Evolutionary conservation across 805 yeast species (phyloP).

Genomic region (Tetrapisispora namnaoensis): DNA sequence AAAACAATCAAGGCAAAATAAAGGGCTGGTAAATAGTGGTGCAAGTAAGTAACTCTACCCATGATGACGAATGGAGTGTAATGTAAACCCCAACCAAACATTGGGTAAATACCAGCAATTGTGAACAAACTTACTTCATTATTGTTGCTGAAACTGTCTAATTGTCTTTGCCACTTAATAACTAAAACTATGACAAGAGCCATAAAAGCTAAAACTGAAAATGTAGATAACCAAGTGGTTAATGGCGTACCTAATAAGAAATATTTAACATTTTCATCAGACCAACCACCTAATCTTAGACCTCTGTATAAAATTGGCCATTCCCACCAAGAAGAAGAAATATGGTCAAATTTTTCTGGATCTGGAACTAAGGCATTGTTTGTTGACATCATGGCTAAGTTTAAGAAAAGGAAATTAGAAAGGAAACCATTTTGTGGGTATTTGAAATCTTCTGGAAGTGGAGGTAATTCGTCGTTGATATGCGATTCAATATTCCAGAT

Average conservation of each 20-base stretch:
- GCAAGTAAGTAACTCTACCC: conserved; percentile 96
- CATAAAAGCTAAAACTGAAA: conserved; percentile 49
- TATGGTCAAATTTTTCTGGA: conserved; percentile 57
- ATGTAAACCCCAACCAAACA: conserved; percentile 87
- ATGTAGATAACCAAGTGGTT: conserved; percentile 66
- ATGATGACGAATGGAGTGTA: conserved; percentile 80
- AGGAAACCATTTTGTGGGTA: conserved; percentile 66
- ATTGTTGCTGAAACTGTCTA: conserved; percentile 30
- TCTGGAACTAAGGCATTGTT: conserved; percentile 79
- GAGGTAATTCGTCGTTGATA: conserved; percentile 51
- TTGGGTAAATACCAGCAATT: conserved; percentile 69
- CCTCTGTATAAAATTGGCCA: conserved; percentile 78
- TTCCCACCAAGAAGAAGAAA: conserved; percentile 77
- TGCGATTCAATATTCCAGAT: conserved; percentile 85
- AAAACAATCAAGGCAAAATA: conserved; percentile 64
- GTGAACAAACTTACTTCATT: conserved; percentile 34
- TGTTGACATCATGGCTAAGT: conserved; percentile 87
- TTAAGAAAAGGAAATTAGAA: conserved; percentile 65
- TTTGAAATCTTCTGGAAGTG: conserved; percentile 30
- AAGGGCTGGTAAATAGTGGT: conserved; percentile 91
- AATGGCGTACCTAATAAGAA: conserved; percentile 70
- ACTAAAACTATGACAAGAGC: conserved; percentile 36
- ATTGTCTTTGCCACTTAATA: conserved; percentile 62
- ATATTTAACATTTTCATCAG: conserved; percentile 51
- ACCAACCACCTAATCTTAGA: conserved; percentile 73